A percentile compares a stretch with the other conserved stretches of the same genome.
phyloP scores from a whole-genome alignment of 257 asterid species.

The Cruciata laevipes region DNA sequence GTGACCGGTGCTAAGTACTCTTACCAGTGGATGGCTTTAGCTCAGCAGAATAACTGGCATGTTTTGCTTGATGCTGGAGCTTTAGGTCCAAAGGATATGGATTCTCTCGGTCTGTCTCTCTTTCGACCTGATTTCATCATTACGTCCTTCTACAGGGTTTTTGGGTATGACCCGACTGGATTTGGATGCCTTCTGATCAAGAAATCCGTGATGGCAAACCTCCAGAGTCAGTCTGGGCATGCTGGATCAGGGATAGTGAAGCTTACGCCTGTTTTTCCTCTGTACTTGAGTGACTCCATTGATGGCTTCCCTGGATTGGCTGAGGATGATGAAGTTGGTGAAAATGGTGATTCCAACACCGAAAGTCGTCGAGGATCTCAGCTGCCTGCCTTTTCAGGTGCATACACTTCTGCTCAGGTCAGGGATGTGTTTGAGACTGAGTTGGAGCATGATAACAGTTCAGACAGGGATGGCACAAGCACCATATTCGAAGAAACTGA shows the following conservation, averaged over 20 bases:
- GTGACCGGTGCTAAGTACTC: constrained; percentile 97
- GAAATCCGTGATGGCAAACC: constrained; percentile 90
- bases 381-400: constrained; percentile 99
- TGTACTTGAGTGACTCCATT: constrained; percentile 83
- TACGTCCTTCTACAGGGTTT: constrained; percentile 90
- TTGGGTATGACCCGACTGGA: constrained; percentile 97
- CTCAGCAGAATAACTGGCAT: constrained; percentile 99
- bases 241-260: constrained; percentile 95
- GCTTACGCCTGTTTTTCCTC: constrained; percentile 81
- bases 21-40: constrained; percentile 98
- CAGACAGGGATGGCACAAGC: constrained; percentile 92
- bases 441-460: constrained; percentile 82
- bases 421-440: constrained; percentile 88
- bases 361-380: constrained; percentile 62
- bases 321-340: constrained; percentile 60
- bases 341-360: constrained; percentile 44
- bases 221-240: constrained; percentile 87
- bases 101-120: constrained; percentile 89
- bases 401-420: constrained; percentile 91
- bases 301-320: constrained; percentile 78
- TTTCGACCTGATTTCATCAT: constrained; percentile 94
- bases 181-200: constrained; percentile 94
- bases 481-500: constrained; percentile 92
- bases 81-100: constrained; percentile 98
- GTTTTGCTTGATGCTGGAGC: constrained; percentile 98